Percentiles rank a stretch among this genome's conserved stretches.
phyloP scores from a whole-genome alignment of 108 stramenopile genomes.

The Cyclotella distinguenda region DNA sequence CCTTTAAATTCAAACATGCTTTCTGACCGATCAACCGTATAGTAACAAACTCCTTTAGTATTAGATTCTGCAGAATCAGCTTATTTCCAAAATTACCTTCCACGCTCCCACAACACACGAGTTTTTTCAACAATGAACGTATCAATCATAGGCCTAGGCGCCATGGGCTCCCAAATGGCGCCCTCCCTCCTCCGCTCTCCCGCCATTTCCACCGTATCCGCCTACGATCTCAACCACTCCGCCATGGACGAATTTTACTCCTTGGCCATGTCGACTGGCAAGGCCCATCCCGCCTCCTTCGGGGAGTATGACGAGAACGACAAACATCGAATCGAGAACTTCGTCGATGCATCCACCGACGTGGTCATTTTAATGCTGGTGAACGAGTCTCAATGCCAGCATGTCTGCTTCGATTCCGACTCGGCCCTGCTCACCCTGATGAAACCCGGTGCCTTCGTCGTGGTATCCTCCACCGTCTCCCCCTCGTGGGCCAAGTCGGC shows the following conservation, averaged over 20 bases:
- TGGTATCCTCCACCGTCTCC: constrained; percentile 72
- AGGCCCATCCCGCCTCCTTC: constrained; percentile 32
- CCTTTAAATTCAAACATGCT: no score
- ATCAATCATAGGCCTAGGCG: constrained; percentile 57
- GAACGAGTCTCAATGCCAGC: constrained; percentile 70
- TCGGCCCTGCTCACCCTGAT: constrained; percentile 38
- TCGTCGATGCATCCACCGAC: constrained; percentile 42
- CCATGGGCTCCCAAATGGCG: constrained; percentile 85
- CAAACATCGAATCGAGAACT: not conserved
- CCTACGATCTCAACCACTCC: constrained; percentile 47
- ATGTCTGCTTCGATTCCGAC: constrained; percentile 50
- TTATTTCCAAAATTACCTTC: no score
- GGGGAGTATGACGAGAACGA: not conserved
- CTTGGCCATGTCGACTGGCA: constrained; percentile 41
- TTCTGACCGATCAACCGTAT: no score
- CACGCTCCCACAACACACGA: no score
- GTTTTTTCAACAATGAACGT: constrained; percentile 40
- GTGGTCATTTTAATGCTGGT: constrained; percentile 64
- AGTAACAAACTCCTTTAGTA: no score
- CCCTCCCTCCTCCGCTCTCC: constrained; percentile 58
- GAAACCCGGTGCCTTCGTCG: constrained; percentile 47
- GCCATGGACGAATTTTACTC: constrained; percentile 49
- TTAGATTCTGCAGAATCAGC: no score
- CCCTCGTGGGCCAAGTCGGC: constrained; percentile 58
- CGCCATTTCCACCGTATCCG: constrained; percentile 34